Base-by-base conservation (phyloP, 2,329 filamentous ascomycete genomes). In the Beauveria medogensis region DNA sequence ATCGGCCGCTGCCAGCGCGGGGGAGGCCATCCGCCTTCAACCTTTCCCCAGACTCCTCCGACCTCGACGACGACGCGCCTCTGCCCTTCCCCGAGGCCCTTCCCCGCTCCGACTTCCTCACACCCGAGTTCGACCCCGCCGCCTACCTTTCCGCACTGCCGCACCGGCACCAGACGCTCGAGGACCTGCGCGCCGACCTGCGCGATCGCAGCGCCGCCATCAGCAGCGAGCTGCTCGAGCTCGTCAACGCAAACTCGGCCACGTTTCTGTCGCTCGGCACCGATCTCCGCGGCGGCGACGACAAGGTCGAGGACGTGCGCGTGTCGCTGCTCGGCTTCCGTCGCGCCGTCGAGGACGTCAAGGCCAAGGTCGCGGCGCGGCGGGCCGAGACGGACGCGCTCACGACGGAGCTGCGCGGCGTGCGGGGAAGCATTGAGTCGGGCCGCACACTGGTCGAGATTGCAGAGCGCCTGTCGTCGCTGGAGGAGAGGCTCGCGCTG, bases 231-330 rank as follows among this genome's bases (percentile, higher is more conserved):
- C 81, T 99, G 3, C 81, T 99, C 20, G 93, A 97, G 75, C 84
- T 99, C 8, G 94, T 99, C 66, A 99, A 99, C 71, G 84, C 88
- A 56, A 96, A 99, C 74, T 97, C 99, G 72, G 88, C 91, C 53
- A 89, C 93, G 61, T 99, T 99, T 68, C 75, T 99, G 5, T 87
- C 87, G 0, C 77, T 99, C 0, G 95, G 94, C 0, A 85, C 83
- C 52, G 90, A 91, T 67, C 77, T 99, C 48, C 84, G 85, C 59
- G 92, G 92, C 3, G 95, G 95, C 8, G 92, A 96, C 69, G 93
- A 97, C 68, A 90, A 88, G 71, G 88, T 97, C 0, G 92, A 96
- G 71, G 91, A 95, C 69, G 88, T 97, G 37, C 83, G 91, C 48
- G 89, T 99, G 0, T 91, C 92, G 0, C 75, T 99, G 60, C 73